Percentiles rank a stretch among this genome's conserved stretches.
phyloP scores from a whole-genome alignment of 1,139 yeast species.

The Lodderomyces oxycetoniae region DNA sequence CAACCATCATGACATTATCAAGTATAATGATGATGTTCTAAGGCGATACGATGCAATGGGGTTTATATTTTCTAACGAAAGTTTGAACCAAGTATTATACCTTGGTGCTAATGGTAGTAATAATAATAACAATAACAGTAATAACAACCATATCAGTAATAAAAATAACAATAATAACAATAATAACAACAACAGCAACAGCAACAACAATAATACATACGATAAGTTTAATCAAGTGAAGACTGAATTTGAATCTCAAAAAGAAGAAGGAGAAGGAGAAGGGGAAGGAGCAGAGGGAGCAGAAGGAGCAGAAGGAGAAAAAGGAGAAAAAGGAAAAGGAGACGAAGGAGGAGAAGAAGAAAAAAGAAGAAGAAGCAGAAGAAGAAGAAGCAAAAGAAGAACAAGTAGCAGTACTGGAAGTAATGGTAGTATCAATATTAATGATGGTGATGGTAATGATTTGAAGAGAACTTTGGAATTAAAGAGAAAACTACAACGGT shows the following conservation, averaged over 20 bases:
- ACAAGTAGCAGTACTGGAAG: neutral
- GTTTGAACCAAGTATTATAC: conserved; percentile 42
- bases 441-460: too few species aligned
- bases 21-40: conserved; percentile 42
- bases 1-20: conserved; percentile 36
- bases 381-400: neutral
- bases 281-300: conserved; percentile 2
- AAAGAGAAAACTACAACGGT: conserved; percentile 20
- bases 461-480: too few species aligned
- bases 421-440: neutral
- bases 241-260: conserved; percentile 1
- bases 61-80: conserved; percentile 43
- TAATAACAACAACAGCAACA: neutral
- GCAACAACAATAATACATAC: too few species aligned
- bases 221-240: conserved; percentile 3
- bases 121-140: neutral
- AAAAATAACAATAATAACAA: neutral
- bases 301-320: conserved; percentile 3
- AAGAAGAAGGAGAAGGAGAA: neutral
- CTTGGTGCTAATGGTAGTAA: conserved; percentile 36
- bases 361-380: too few species aligned
- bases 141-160: neutral
- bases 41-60: conserved; percentile 44
- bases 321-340: too few species aligned
- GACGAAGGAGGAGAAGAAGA: too few species aligned